Evolutionary conservation across 2,329 filamentous ascomycete species (phyloP).

Genomic region (Hypoxylon sp.): DNA sequence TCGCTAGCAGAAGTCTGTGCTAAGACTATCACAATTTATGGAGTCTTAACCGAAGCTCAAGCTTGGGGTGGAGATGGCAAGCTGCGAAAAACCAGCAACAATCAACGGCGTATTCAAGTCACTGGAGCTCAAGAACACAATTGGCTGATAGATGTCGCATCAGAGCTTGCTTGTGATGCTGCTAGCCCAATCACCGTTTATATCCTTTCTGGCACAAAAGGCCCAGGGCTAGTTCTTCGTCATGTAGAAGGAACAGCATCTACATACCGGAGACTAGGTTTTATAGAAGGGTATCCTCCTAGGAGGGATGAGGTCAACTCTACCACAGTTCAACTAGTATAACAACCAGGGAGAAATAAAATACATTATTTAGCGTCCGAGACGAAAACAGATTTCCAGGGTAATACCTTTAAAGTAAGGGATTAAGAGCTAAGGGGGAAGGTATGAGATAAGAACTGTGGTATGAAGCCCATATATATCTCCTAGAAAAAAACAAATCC

Average conservation of each 20-base stretch:
- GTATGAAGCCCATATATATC: background rate
- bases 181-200: slow-evolving; percentile 24
- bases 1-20: slow-evolving; percentile 29
- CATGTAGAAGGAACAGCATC: slow-evolving; percentile 21
- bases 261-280: slow-evolving; percentile 32
- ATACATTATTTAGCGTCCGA: background rate
- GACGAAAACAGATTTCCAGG: background rate
- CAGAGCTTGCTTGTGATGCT: slow-evolving; percentile 21
- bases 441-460: background rate
- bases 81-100: background rate
- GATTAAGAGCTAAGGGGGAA: background rate
- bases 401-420: too few species aligned
- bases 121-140: slow-evolving; percentile 4
- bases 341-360: background rate
- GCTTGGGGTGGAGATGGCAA: slow-evolving; percentile 24
- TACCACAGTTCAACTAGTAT: slow-evolving; percentile 18
- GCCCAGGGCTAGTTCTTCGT: slow-evolving; percentile 33
- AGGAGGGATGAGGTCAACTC: background rate
- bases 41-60: slow-evolving; percentile 15
- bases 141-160: slow-evolving; percentile 32
- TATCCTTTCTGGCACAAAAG: slow-evolving; percentile 28
- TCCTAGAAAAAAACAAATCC: background rate
- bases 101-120: slow-evolving; percentile 22
- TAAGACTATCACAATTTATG: slow-evolving; percentile 25
- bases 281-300: slow-evolving; percentile 22